Evolutionary conservation across 495 filamentous ascomycete species (phyloP), one percentile per base, ranked within the genome.

Genomic region (Penicillium desertorum): DNA sequence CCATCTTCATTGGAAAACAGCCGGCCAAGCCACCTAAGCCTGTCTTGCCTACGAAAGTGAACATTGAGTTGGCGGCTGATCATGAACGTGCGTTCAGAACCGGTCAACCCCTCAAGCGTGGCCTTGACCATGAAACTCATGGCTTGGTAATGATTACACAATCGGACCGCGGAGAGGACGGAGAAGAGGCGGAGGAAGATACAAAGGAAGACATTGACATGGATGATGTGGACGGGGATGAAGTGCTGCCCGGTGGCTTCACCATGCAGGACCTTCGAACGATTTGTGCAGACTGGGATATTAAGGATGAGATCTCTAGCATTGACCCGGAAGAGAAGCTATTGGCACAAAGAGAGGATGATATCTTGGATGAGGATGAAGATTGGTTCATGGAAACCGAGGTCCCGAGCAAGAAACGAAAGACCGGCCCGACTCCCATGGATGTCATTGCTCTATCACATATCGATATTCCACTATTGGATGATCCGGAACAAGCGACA

Each of bases 281-380:
- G 16, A 79, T 91, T 12, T 96, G 91, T 65, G 81, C 86, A 46
- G 90, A 96, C 67, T 98, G 91, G 90, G 88, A 88, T 42, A 61
- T 79, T 20, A 76, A 79, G 55, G 81, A 87, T 53, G 69, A 76
- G 10, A 45, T 66, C n/a, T 61, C 67, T 20, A 50, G 62, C 14
- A 52, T 62, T 57, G 71, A 76, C 25, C 19, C 16, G 1, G 58
- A 73, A 5, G 69, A 71, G 14, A 63, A 70, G 32, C 50, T 63
- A 23, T 22, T 52, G 8, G n/a, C 48, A 9, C 45, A 66, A 17
- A 57, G 60, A 4, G 36, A 55, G 8, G 47, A 44, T 19, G 62
- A 68, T 12, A 53, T 65, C 3, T 51, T 72, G 46, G 79, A 81
- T 39, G 84, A 80, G 22, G 82, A 83, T 16, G 75, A 30, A 32